Evolutionary conservation across 352 stramenopile species (phyloP).

Genomic region (Phytophthora pistaciae): DNA sequence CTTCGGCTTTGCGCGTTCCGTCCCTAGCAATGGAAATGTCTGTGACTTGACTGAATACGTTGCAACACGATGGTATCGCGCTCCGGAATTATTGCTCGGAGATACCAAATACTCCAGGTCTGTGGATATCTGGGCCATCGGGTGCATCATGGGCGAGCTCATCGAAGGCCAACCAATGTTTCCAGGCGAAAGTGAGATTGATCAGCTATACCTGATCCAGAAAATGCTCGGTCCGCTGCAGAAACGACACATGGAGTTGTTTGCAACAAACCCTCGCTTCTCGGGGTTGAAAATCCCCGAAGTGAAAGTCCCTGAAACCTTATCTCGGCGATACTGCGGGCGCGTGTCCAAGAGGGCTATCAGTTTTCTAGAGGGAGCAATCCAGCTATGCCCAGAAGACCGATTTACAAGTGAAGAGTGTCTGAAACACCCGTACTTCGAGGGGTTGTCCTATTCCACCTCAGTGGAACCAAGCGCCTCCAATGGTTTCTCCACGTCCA

Average conservation of each 20-base stretch:
- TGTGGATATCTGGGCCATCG: slow-evolving; percentile 96
- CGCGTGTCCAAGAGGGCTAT: slow-evolving; percentile 88
- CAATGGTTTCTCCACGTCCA: slow-evolving; percentile 7
- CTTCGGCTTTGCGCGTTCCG: slow-evolving; percentile 96
- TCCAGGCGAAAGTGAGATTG: slow-evolving; percentile 98
- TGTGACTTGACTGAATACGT: slow-evolving; percentile 99
- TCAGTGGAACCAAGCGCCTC: slow-evolving; percentile 16
- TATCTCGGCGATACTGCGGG: slow-evolving; percentile 92
- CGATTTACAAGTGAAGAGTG: slow-evolving; percentile 81
- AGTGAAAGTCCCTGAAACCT: slow-evolving; percentile 92
- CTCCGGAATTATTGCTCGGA: slow-evolving; percentile 99
- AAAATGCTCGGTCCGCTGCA: slow-evolving; percentile 97
- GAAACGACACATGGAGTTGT: slow-evolving; percentile 93
- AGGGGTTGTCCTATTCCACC: slow-evolving; percentile 56
- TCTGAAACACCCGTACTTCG: slow-evolving; percentile 91
- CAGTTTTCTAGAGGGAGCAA: slow-evolving; percentile 80
- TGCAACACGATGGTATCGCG: slow-evolving; percentile 98
- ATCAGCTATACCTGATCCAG: slow-evolving; percentile 99
- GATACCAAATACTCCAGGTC: slow-evolving; percentile 98
- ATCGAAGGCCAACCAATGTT: slow-evolving; percentile 98
- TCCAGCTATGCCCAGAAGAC: slow-evolving; percentile 83
- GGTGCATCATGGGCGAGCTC: slow-evolving; percentile 98
- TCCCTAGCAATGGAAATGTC: slow-evolving; percentile 70
- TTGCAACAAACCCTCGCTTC: slow-evolving; percentile 93
- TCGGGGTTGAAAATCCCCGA: slow-evolving; percentile 93